Evolutionary conservation across 129 eudicot genomes (phyloP).

Genomic region (Heracleum sosnowskyi): DNA sequence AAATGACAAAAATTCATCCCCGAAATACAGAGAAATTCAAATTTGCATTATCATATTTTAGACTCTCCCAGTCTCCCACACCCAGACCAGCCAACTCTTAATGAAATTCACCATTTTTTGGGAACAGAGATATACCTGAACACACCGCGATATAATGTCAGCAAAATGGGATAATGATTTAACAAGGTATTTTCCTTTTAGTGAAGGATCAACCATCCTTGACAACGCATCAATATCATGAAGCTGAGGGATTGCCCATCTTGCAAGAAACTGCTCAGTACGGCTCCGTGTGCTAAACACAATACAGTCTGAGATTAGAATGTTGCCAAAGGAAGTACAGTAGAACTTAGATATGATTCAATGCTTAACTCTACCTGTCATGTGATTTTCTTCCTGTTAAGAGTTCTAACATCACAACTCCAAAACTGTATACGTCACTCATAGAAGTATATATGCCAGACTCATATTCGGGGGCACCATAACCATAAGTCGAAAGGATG

Average conservation of each 20-base stretch:
- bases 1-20: neutral
- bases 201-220: conserved; percentile 73
- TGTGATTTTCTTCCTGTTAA: conserved; percentile 87
- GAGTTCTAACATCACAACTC: conserved; percentile 90
- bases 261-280: conserved; percentile 50
- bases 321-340: neutral
- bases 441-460: conserved; percentile 61
- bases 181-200: conserved; percentile 61
- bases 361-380: conserved; percentile 48
- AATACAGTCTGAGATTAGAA: neutral
- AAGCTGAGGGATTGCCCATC: conserved; percentile 77
- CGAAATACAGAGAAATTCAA: neutral
- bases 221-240: conserved; percentile 81
- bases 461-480: conserved; percentile 94
- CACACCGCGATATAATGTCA: conserved; percentile 9
- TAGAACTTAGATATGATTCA: neutral
- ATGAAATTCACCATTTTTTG: neutral
- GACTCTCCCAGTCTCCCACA: conserved; percentile 1
- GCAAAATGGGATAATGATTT: conserved; percentile 82
- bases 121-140: neutral
- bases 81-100: neutral
- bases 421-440: conserved; percentile 95
- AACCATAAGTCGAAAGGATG: conserved; percentile 58
- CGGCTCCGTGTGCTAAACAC: conserved; percentile 1
- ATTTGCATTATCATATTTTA: neutral